Evolutionary conservation across 352 stramenopile genomes (phyloP).

Genomic region (Phytophthora sp.): DNA sequence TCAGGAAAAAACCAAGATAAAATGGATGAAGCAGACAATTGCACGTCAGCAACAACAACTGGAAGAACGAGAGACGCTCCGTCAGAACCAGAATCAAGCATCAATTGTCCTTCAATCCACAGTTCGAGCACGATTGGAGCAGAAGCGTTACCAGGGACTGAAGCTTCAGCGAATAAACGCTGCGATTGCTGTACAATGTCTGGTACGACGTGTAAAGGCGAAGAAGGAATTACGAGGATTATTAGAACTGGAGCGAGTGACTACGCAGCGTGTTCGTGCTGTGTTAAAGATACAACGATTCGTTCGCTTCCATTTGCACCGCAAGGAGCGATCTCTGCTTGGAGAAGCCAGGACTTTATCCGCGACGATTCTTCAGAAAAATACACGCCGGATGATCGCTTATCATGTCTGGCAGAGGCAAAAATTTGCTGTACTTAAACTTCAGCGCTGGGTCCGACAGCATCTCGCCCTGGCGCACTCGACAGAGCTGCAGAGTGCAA

Average conservation of each 20-base stretch:
- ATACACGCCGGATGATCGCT: conserved; percentile 38
- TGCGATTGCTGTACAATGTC: conserved; percentile 52
- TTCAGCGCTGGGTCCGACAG: conserved; percentile 56
- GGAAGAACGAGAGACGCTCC: conserved; percentile 40
- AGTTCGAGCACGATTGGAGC: conserved; percentile 58
- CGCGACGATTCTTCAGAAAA: conserved; percentile 57
- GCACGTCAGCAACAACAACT: conserved; percentile 47
- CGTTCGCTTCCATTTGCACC: conserved; percentile 42
- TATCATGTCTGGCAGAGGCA: conserved; percentile 12
- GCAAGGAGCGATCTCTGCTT: conserved; percentile 46
- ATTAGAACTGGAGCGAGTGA: conserved; percentile 16
- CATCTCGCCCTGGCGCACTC: conserved; percentile 11
- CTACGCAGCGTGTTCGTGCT: conserved; percentile 10
- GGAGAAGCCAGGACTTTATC: conserved; percentile 45
- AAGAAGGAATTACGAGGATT: conserved; percentile 21
- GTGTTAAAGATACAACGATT: conserved; percentile 48
- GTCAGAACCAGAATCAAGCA: conserved; percentile 45
- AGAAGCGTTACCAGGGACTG: conserved; percentile 63
- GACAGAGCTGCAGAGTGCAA: conserved; percentile 19
- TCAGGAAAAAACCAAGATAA: conserved; percentile 43
- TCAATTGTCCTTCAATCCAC: conserved; percentile 72
- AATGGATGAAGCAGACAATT: conserved; percentile 52
- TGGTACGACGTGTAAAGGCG: conserved; percentile 29
- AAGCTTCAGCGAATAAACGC: conserved; percentile 53
- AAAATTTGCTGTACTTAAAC: conserved; percentile 13